These are phyloP conservation scores for Medicago arabica DNA, from an alignment of 306 rosid species.

Conservation along the genomic window DNA sequence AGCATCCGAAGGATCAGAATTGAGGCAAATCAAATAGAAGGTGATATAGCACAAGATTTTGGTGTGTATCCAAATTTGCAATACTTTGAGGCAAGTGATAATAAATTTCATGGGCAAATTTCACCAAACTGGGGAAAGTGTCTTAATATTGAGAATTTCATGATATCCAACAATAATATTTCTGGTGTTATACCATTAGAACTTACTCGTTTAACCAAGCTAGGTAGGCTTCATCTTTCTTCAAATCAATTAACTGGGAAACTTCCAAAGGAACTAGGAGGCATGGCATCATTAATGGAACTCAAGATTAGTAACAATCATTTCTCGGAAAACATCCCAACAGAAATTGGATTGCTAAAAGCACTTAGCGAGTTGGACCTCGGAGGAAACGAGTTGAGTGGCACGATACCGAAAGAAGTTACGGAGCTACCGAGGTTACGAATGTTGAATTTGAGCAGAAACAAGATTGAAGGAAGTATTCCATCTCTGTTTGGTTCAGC, in stretches of 20 bases:
- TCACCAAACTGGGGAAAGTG: conserved; percentile 47
- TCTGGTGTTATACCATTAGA: conserved; percentile 45
- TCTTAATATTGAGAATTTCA: background rate
- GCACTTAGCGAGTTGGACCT: conserved; percentile 38
- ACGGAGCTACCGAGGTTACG: background rate
- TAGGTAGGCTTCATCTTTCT: conserved; percentile 44
- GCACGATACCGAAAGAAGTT: conserved; percentile 37
- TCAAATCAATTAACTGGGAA: conserved; percentile 43
- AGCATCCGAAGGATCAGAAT: conserved; percentile 43
- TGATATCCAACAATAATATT: conserved; percentile 39
- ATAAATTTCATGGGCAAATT: conserved; percentile 43
- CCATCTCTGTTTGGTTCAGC: conserved; percentile 32
- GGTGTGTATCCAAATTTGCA: conserved; percentile 44
- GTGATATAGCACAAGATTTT: conserved; percentile 47
- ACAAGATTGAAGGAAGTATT: conserved; percentile 40
- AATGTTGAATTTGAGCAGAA: conserved; percentile 39
- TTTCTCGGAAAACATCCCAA: conserved; percentile 36
- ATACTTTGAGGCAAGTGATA: conserved; percentile 45
- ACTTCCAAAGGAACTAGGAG: conserved; percentile 51
- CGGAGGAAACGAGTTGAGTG: conserved; percentile 38
- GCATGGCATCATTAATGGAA: background rate
- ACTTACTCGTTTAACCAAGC: conserved; percentile 22
- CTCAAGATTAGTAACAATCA: conserved; percentile 29
- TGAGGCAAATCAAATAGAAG: conserved; percentile 44
- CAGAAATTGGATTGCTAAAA: conserved; percentile 28